These are phyloP conservation scores for Verticillium dahliae DNA, from an alignment of 2,329 filamentous ascomycete species.

Conservation along the genomic window DNA sequence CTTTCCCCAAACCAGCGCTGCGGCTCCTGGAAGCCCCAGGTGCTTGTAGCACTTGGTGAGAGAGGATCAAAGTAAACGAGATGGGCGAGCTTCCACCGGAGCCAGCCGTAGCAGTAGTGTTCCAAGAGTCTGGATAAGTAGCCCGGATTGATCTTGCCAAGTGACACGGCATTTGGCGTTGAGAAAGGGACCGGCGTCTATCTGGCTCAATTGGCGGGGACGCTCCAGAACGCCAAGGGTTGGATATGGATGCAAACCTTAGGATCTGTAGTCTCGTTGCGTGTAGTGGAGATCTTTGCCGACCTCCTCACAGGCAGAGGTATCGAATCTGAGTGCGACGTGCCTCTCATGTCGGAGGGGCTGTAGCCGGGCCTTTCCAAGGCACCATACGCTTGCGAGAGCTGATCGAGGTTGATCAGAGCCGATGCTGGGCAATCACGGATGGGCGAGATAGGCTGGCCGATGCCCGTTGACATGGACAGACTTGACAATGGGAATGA, in stretches of 20 bases:
- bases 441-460: neutral
- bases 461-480: neutral
- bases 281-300: neutral
- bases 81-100: too few species aligned
- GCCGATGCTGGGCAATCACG: neutral
- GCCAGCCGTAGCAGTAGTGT: neutral
- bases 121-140: neutral
- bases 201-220: neutral
- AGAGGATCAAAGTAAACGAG: too few species aligned
- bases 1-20: neutral
- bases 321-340: neutral
- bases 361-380: too few species aligned
- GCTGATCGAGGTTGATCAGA: neutral
- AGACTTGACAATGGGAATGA: neutral
- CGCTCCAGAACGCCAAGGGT: neutral
- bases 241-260: neutral
- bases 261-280: neutral
- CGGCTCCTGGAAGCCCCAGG: neutral
- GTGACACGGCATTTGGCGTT: neutral
- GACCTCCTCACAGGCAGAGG: neutral
- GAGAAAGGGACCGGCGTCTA: neutral
- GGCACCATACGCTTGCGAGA: neutral
- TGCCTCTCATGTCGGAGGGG: neutral
- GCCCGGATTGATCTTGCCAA: neutral
- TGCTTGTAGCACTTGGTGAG: neutral